A percentile compares a stretch with the other conserved stretches of the same genome.
These are phyloP conservation scores for Fusarium sp. DNA, from an alignment of 2,329 filamentous ascomycete genomes.

Conservation along the genomic window DNA sequence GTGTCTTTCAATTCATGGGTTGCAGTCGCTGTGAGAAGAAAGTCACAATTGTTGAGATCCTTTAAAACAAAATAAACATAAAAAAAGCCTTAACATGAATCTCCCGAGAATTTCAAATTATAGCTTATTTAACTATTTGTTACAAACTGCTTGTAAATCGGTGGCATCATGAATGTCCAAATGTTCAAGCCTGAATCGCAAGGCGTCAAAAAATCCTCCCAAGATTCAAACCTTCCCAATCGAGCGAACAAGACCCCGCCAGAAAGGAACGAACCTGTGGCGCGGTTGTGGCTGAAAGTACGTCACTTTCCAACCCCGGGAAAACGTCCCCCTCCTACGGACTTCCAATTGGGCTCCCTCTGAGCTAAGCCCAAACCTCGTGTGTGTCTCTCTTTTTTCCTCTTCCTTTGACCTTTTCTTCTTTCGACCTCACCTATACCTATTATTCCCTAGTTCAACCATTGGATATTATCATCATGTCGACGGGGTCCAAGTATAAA, in stretches of 20 bases:
- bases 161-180: background rate
- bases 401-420: background rate
- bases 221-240: background rate
- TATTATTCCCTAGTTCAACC: background rate
- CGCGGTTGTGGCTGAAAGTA: slow-evolving; percentile 28
- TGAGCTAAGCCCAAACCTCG: background rate
- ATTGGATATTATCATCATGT: slow-evolving; percentile 46
- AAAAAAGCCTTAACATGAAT: background rate
- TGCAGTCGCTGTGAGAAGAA: background rate
- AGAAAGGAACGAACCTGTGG: slow-evolving; percentile 20
- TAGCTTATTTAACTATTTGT: background rate
- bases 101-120: background rate
- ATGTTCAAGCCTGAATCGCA: slow-evolving; percentile 28
- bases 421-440: background rate
- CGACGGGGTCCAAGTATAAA: slow-evolving; percentile 56
- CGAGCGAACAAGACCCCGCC: slow-evolving; percentile 15
- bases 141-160: background rate
- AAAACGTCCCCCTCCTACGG: background rate
- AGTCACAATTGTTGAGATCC: background rate
- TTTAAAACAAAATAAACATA: background rate
- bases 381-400: background rate
- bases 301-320: slow-evolving; percentile 21
- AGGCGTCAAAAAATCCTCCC: slow-evolving; percentile 16
- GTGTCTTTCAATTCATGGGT: slow-evolving; percentile 11
- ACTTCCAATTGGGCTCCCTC: slow-evolving; percentile 2